Evolutionary conservation across 1,139 yeast species (phyloP).

Genomic region (Chernovozyma aurita): DNA sequence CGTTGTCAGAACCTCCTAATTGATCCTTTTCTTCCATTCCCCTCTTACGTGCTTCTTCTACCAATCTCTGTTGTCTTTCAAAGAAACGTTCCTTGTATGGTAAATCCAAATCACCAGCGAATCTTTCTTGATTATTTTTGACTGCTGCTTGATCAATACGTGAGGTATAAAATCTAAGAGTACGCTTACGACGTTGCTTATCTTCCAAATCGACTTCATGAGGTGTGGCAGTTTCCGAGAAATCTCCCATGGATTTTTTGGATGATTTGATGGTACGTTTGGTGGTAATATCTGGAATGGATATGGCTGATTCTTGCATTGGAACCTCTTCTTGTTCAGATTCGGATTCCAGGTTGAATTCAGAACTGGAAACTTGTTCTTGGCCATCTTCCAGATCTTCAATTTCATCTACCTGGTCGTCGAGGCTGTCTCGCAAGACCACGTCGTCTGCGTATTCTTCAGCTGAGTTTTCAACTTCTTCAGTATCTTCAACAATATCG

Average conservation of each 20-base stretch:
- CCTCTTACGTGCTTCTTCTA: constrained; percentile 85
- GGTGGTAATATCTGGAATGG: constrained; percentile 4
- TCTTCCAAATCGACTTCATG: constrained; percentile 81
- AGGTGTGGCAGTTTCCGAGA: constrained; percentile 59
- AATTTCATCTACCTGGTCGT: neutral
- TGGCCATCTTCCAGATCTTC: neutral
- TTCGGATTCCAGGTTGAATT: neutral
- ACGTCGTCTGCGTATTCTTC: constrained; percentile 18
- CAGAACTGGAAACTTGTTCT: no score
- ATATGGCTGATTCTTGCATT: constrained; percentile 3
- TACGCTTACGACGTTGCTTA: constrained; percentile 72
- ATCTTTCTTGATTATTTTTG: constrained; percentile 48
- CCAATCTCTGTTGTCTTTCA: constrained; percentile 81
- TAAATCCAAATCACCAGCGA: constrained; percentile 81
- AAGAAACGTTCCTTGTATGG: constrained; percentile 90
- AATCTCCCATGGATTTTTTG: constrained; percentile 38
- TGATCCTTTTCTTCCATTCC: constrained; percentile 54
- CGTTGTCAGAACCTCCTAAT: constrained; percentile 51
- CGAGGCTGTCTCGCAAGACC: constrained; percentile 16
- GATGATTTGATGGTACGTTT: constrained; percentile 13
- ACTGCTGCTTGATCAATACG: constrained; percentile 81
- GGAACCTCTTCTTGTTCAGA: neutral
- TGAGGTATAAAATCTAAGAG: constrained; percentile 92
- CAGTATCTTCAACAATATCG: constrained; percentile 12
- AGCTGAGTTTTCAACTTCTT: constrained; percentile 8